phyloP scores from a whole-genome alignment of 2,329 filamentous ascomycete genomes.

The Alternaria ethzedia region DNA sequence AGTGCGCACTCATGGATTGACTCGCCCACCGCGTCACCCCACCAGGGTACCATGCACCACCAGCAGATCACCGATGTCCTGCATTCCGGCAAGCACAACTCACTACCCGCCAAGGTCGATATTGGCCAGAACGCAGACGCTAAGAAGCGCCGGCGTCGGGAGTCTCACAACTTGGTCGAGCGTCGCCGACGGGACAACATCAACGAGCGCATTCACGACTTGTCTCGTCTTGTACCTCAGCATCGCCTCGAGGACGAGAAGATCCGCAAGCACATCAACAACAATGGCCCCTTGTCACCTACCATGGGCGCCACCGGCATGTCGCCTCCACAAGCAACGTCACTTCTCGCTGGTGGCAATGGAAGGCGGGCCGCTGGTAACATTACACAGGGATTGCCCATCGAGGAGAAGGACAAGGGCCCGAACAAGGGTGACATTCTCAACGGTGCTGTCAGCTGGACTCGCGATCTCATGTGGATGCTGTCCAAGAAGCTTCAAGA shows the following conservation, averaged over 20 bases:
- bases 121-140: slow-evolving; percentile 81
- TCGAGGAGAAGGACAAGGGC: slow-evolving; percentile 98
- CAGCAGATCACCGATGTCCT: slow-evolving; percentile 88
- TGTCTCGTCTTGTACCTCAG: slow-evolving; percentile 88
- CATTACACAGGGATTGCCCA: slow-evolving; percentile 88
- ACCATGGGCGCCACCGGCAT: slow-evolving; percentile 74
- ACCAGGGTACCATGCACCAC: slow-evolving; percentile 69
- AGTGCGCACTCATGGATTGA: slow-evolving; percentile 86
- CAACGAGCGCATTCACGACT: slow-evolving; percentile 96
- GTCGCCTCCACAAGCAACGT: slow-evolving; percentile 79
- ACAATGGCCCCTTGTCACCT: slow-evolving; percentile 87
- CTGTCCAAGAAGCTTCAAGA: slow-evolving; percentile 86
- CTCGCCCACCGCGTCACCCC: slow-evolving; percentile 86
- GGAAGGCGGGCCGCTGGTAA: slow-evolving; percentile 82
- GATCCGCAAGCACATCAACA: slow-evolving; percentile 91
- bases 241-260: slow-evolving; percentile 97
- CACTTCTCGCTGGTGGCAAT: slow-evolving; percentile 82
- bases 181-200: slow-evolving; percentile 95
- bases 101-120: slow-evolving; percentile 84
- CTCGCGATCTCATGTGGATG: slow-evolving; percentile 97
- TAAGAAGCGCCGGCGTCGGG: slow-evolving; percentile 86
- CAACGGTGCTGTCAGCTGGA: slow-evolving; percentile 97
- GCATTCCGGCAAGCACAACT: slow-evolving; percentile 80
- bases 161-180: slow-evolving; percentile 96
- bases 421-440: slow-evolving; percentile 99